Evolutionary conservation across 805 yeast genomes (phyloP), one percentile per base, ranked within the genome.

Genomic region (Peterozyma xylosa): DNA sequence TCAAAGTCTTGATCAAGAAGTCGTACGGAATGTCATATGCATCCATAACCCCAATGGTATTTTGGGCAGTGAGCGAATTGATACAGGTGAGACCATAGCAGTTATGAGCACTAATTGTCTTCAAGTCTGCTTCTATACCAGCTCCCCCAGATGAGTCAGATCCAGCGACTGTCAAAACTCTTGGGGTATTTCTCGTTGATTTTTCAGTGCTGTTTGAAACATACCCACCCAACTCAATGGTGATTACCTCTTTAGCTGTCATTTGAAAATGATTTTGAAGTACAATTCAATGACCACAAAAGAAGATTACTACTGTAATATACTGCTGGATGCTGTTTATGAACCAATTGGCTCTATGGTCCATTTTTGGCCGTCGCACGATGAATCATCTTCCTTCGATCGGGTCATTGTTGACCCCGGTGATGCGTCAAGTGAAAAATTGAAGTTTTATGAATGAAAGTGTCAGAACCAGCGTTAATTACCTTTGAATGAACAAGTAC

Each of bases 131-230:
- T 59, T 87, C 96, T 41, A 87, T 80, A 2, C 96, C 96, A 2
- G 96, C 96, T 3, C 96, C 96, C 2, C 96, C 96, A 10, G 91
- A 82, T 37, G 81, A 75, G 57, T 87, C 96, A 0, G 91, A 82
- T 0, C 95, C 95, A 2, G 88, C 88, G 37, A 73, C 62, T 0
- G 74, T 68, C 44, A 74, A 51, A 1, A 74, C 75, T 1, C 66
- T 63, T 2, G 71, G 68, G 27, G 64, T 10, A 7, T 7, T 5
- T 21, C 27, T 21, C 27, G 27, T 7, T 21, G 27, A 21, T 21
- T 21, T 21, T 21, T 21, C 27, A 21, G 7, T 21, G 5, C 32
- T 3, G n/a, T 6, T 13, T 9, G 34, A 32, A 7, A 21, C 27
- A 21, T 21, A 7, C 27, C 48, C 48, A 39, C 46, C 38, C 45